These are phyloP conservation scores for Fusarium sp. DNA, from an alignment of 2,329 filamentous ascomycete genomes.

Conservation along the genomic window DNA sequence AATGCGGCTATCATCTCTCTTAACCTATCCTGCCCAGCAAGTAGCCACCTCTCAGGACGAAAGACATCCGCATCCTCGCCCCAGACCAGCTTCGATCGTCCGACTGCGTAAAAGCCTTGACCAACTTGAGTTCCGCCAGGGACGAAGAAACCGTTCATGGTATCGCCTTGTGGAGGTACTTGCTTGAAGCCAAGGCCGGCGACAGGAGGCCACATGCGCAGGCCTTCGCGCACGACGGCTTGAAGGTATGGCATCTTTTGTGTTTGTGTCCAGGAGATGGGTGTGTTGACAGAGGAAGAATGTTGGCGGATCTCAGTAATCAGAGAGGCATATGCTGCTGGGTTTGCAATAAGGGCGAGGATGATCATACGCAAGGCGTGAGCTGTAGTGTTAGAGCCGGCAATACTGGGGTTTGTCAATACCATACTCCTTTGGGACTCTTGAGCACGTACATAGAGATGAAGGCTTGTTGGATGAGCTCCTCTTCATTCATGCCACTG, in stretches of 20 bases:
- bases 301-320: constrained; percentile 59
- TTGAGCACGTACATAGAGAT: constrained; percentile 51
- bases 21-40: constrained; percentile 48
- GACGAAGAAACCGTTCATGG: constrained; percentile 63
- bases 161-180: constrained; percentile 63
- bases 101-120: constrained; percentile 66
- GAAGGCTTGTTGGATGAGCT: constrained; percentile 55
- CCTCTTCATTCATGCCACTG: constrained; percentile 51
- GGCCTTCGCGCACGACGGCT: constrained; percentile 66
- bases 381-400: constrained; percentile 70
- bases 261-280: constrained; percentile 59
- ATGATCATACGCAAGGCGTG: constrained; percentile 64
- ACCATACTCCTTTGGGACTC: fast-evolving
- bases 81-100: constrained; percentile 61
- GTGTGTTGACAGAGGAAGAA: constrained; percentile 49
- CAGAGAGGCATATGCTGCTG: constrained; percentile 55
- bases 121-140: constrained; percentile 65
- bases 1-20: constrained; percentile 52
- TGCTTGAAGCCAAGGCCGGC: constrained; percentile 65
- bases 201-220: constrained; percentile 67
- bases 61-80: constrained; percentile 64
- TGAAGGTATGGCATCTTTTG: constrained; percentile 66
- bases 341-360: constrained; percentile 62
- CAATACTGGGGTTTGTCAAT: constrained; percentile 56
- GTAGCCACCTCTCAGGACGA: constrained; percentile 67